Evolutionary conservation across 768 basidiomycete genomes (phyloP).

Genomic region (Collybia mongolica): DNA sequence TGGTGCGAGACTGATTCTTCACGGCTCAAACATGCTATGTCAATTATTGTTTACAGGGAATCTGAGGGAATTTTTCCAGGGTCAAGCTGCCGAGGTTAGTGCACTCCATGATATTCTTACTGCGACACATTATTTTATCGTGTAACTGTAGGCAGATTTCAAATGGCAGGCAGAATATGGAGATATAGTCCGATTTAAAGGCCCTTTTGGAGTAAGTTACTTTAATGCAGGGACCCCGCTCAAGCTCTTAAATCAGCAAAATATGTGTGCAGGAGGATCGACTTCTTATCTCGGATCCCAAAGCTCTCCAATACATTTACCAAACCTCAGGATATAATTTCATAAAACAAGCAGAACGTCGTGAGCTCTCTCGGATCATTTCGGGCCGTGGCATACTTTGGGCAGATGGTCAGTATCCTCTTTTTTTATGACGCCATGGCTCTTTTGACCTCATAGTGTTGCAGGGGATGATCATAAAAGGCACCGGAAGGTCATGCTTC

Average conservation of each 20-base stretch:
- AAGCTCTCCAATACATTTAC: constrained; percentile 45
- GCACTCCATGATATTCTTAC: constrained; percentile 7
- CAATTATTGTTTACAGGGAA: constrained; percentile 16
- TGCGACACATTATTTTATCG: constrained; percentile 5
- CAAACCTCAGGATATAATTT: constrained; percentile 43
- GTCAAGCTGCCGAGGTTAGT: constrained; percentile 31
- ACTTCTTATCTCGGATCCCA: constrained; percentile 46
- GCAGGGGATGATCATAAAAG: constrained; percentile 37
- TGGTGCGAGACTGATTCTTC: constrained; percentile 23
- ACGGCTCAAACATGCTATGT: neutral
- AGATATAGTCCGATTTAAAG: constrained; percentile 36
- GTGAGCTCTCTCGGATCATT: constrained; percentile 32
- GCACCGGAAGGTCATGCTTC: constrained; percentile 44
- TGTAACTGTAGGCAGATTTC: constrained; percentile 33
- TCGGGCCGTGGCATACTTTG: constrained; percentile 35
- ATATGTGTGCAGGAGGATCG: constrained; percentile 34
- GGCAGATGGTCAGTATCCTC: constrained; percentile 33
- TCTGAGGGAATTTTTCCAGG: constrained; percentile 26
- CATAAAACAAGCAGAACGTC: constrained; percentile 35
- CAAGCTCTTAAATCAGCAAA: neutral
- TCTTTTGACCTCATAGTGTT: too few species aligned
- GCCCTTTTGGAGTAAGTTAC: constrained; percentile 32
- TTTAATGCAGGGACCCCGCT: neutral
- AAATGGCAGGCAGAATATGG: constrained; percentile 44
- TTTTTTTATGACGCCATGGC: neutral